These are phyloP conservation scores for Lachnellula suecica DNA, from an alignment of 2,329 filamentous ascomycete species.

Conservation along the genomic window DNA sequence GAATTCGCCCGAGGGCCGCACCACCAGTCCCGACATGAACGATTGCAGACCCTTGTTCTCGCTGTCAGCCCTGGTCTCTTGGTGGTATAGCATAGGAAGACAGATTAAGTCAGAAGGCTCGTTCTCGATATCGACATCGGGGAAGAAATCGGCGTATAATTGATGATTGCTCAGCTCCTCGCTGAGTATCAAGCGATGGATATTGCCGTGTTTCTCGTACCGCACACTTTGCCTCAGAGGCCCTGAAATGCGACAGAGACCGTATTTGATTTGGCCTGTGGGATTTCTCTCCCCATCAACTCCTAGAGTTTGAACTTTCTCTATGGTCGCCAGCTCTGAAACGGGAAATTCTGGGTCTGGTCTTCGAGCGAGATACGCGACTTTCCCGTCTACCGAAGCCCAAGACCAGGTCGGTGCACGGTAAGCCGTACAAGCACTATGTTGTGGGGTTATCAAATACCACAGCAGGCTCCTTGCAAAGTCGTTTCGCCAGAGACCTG, in stretches of 20 bases:
- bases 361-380: too few species aligned
- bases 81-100: neutral
- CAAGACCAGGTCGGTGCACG: slow-evolving; percentile 1
- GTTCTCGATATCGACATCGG: too few species aligned
- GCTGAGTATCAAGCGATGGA: neutral
- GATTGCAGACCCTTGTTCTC: neutral
- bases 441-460: neutral
- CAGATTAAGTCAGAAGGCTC: too few species aligned
- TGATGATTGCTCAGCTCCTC: too few species aligned
- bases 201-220: neutral
- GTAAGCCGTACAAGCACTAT: neutral
- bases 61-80: neutral
- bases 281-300: too few species aligned
- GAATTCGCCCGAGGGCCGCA: neutral
- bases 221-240: neutral
- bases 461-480: slow-evolving; percentile 9
- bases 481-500: slow-evolving; percentile 12
- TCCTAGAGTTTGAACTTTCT: too few species aligned
- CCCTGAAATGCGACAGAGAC: neutral
- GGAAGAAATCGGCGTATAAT: too few species aligned
- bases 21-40: neutral
- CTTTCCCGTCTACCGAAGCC: slow-evolving; percentile 2
- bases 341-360: too few species aligned
- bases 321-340: too few species aligned
- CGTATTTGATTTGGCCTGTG: neutral